Conservation (phyloP, 2,329 filamentous ascomycete genomes). For the Cyphellophora europaea region DNA sequence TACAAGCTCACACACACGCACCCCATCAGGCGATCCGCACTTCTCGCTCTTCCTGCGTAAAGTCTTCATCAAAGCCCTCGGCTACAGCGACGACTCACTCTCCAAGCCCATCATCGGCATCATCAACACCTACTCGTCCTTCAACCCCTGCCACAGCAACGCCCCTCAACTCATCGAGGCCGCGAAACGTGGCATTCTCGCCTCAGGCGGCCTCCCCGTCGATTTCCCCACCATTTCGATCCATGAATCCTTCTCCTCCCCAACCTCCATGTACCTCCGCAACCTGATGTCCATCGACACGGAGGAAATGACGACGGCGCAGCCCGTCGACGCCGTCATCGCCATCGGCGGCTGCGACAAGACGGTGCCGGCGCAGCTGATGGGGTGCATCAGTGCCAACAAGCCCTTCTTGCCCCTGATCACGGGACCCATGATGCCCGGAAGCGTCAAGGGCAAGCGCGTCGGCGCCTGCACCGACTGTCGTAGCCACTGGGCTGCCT, state of each 20-base stretch:
- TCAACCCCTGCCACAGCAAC: conserved; percentile 68
- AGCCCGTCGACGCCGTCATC: conserved; percentile 60
- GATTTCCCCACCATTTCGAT: conserved; percentile 68
- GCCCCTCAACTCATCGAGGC: conserved; percentile 63
- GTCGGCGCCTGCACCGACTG: conserved; percentile 70
- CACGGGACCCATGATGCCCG: conserved; percentile 68
- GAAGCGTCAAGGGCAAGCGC: conserved; percentile 48
- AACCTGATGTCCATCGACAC: conserved; percentile 76
- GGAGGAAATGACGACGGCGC: conserved; percentile 66
- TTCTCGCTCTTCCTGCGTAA: conserved; percentile 68
- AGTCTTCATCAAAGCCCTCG: conserved; percentile 67
- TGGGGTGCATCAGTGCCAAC: conserved; percentile 67
- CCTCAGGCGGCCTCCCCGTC: conserved; percentile 57
- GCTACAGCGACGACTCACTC: conserved; percentile 63
- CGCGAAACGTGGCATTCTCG: conserved; percentile 57
- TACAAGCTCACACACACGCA: too few species aligned
- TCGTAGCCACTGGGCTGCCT: conserved; percentile 63
- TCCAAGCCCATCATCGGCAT: conserved; percentile 64
- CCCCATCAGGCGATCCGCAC: too few species aligned
- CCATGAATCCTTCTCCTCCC: conserved; percentile 59
- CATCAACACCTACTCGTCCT: conserved; percentile 62
- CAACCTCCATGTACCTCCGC: conserved; percentile 65
- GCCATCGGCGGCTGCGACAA: conserved; percentile 67
- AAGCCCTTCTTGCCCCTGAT: conserved; percentile 61
- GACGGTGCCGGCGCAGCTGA: conserved; percentile 63